Evolutionary conservation across 1,139 yeast genomes (phyloP), one percentile per base, ranked within the genome.

Genomic region (Pichia sp.): DNA sequence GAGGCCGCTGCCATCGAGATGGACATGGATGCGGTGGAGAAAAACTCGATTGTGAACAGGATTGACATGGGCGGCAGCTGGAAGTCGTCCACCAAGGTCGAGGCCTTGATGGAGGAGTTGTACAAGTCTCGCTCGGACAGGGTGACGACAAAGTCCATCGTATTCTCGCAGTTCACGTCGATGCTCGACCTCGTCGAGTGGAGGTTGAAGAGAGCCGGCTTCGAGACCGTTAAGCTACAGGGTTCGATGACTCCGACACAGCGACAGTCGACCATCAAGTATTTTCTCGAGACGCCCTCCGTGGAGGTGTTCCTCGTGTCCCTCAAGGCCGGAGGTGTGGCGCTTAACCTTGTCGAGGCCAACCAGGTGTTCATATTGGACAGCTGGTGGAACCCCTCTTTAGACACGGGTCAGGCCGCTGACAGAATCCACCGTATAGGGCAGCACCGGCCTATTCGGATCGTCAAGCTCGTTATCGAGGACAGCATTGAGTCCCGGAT

Each of bases 381-480:
- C 65, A 98, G 98, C 31, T 93, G 99, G 98, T 93, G 98, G 98
- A 93, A 93, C 67, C 98, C 98, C 0, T 87, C 96, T 64, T 95
- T 90, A 4, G 98, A 93, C 70, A 93, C 97, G 92, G 70, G 70
- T 2, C 99, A 93, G 70, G 87, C 96, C 50, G 96, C 96, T 74
- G 99, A 95, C 70, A 83, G 99, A 72, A 97, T 93, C 26, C 99
- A 93, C 72, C 83, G 99, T 73, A 93, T 93, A 60, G 98, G 98
- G 5, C 99, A 93, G 69, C 88, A 82, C 64, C 75, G 99, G 59
- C 99, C 99, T 0, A 96, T 93, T n/a, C 80, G 88, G 60, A 90
- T 93, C 63, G 90, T 96, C 5, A 78, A 97, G 50, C 84, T 93
- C 65, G 90, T 96, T 64, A 90, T 93, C 54, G 97, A 90, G 64